Evolutionary conservation across 2,329 filamentous ascomycete species (phyloP), one percentile per base, ranked within the genome.

Genomic region (Neospermospora avenae): DNA sequence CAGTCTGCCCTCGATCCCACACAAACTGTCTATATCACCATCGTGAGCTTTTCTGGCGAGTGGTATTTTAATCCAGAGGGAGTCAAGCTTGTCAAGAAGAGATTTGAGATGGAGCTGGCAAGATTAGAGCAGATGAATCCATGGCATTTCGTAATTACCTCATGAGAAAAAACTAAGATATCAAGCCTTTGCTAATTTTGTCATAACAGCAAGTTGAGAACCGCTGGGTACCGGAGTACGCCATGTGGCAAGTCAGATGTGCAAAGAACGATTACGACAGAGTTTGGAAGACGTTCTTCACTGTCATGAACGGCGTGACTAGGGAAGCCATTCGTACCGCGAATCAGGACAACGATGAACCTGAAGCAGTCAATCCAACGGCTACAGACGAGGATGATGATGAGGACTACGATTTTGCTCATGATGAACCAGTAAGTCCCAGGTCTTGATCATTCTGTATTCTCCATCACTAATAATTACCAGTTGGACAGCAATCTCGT

Each of bases 41-140:
- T 35, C 25, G 14, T 52, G 39, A 48, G 34, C 14, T 64, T 68
- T 60, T 61, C 60, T 4, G 59, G 49, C n/a, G 63, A 67, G 52
- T 68, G 64, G 63, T 55, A 63, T 37, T 69, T 68, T 44, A 64
- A 63, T 13, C 64, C 63, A n/a, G 58, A 62, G 3, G 68, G 65
- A 22, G 57, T 70, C 3, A 48, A 55, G 20, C 39, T 57, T 11
- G 63, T 69, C 24, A 58, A 59, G 53, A 60, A 59, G 31, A 63
- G 60, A 55, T 68, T 68, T 42, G 53, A 62, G 22, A n/a, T 20
- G 3, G 52, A 61, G 24, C 28, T 67, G 34, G 18, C n/a, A 4
- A 46, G 53, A 25, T 52, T 58, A 11, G 34, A 54, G 13, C 39
- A 24, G 6, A 3, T 8, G 3, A 18, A 37, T 13, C 28, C 48